Base-by-base conservation (phyloP, 768 basidiomycete genomes). In the Boletus rubescentipes region DNA sequence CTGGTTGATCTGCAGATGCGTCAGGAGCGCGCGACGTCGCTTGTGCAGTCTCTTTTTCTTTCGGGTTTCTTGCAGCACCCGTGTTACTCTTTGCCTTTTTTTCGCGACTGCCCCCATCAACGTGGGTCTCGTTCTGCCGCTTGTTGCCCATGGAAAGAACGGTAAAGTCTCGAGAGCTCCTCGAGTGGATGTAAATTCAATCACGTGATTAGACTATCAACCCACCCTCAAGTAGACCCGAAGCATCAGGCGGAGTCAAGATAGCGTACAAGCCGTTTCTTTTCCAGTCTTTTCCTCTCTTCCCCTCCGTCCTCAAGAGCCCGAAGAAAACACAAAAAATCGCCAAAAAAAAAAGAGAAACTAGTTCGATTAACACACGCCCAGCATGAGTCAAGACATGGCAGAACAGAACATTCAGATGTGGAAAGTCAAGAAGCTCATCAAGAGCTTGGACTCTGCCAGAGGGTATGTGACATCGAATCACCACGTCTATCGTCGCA, bases 361-460 rank as follows among this genome's bases (percentile, higher is more conserved):
- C 54, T 15, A 15, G 46, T 51, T 41, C 42, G 39, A 53, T 49
- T 54, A 65, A 54, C n/a, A 14, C 47, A 43, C 49, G 69, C 71
- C 73, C 79, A 86, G 69, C 63, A 90, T 89, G 87, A 87, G 83
- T 79, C 86, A 86, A 76, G 89, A 91, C 71, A 73, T 73, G 60
- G 92, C 92, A 70, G 93, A 95, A 77, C 91, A 93, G 77, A 95
- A 94, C 71, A 95, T 94, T 69, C 91, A 93, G 81, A 91, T 94
- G 86, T 90, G 91, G 95, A 94, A 97, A 77, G 88, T 96, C 75
- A 94, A 95, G 79, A 98, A 97, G 78, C 91, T 98, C 76, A 93
- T 99, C 79, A 94, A 93, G 82, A 94, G 91, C 75, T 85, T 98
- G 75, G 92, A 98, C 71, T 79, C 87, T 46, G 94, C 97, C 54